Base-by-base conservation (phyloP, 768 basidiomycete genomes). In the Lanmaoa rubissima region DNA sequence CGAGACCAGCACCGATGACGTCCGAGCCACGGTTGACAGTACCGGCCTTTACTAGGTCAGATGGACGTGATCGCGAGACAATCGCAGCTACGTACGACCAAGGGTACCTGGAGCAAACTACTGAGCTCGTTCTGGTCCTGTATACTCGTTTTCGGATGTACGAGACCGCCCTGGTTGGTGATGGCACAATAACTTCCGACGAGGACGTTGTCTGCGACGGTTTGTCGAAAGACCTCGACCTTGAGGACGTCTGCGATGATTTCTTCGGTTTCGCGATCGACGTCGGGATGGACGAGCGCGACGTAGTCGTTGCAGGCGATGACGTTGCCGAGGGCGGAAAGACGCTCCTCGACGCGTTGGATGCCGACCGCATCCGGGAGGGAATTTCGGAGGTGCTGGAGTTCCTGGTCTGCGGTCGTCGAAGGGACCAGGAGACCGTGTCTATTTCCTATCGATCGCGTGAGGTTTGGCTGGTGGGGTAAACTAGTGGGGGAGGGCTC, bases 201-300 rank as follows among this genome's bases (percentile, higher is more conserved):
- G 44, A 99, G 85, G 48, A 95, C 95, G 75, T 98, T 98, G 63
- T 92, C 89, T 13, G 97, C 97, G 62, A 99, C 80, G 11, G 94
- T 99, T 74, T 99, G 97, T 47, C 97, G 82, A 78, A 99, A 99
- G 5, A 98, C 97, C 72, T 99, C 97, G 59, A 98, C 97, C 74
- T 98, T 98, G 64, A 99, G 84, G 19, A 97, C 93, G 72, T 99
- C 97, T 31, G 97, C 97, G 74, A 99, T 98, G 76, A 99, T 98
- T 75, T 99, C 97, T 70, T 99, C 97, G 24, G 97, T 99, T 75
- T 98, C 97, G 59, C 97, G 86, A 76, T 98, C 97, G 58, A 98
- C 77, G 63, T 99, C 97, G 9, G 97, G 97, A 73, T 99, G 97
- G 26, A 98, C 97, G 65, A 99, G 88, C 9, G 97, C 97, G 63